Base-by-base conservation (phyloP, 2,329 filamentous ascomycete species). In the Fonsecaea erecta region DNA sequence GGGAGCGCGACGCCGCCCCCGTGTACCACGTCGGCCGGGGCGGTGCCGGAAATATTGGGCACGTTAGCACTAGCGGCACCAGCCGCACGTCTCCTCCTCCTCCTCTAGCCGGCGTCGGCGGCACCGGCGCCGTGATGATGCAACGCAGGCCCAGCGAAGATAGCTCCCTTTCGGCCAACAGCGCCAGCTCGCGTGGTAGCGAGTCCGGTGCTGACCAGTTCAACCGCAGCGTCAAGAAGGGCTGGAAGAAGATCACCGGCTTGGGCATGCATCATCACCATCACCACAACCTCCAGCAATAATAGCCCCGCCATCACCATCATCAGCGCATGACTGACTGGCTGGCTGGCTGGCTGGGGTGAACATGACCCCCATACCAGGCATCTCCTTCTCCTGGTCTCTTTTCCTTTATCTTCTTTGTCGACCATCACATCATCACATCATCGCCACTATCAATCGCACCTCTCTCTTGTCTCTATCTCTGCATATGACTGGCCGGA, bases 11-110 rank as follows among this genome's bases (percentile, higher is more conserved):
- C 65, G 79, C 83, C 53, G 85, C 86, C 1, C 86, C 86, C 18
- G 82, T 88, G 67, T 88, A 87, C 80, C 85, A 87, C 74, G 83
- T 88, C 68, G 86, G 86, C 51, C 81, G 86, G 52, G 86, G 86
- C 21, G 86, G 86, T 46, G 84, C 83, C 12, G 86, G 85, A 57
- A 89, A 89, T 75, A 24, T 68, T 53, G 30, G 35, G 14, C 46
- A 60, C 34, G 34, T 43, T 40, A n/a, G 51, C 46, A 60, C 18
- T 35, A 43, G n/a, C 6, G 21, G 9, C 26, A 53, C 53, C 40
- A 43, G 37, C 59, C 34, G 24, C 62, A 35, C 14, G 16, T 32
- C 52, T 30, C 51, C 14, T 53, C 52, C n/a, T 28, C 58, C 24
- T 21, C 46, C 16, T n/a, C n/a, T n/a, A n/a, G 28, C 24, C 16